A percentile compares a stretch with the other conserved stretches of the same genome.
phyloP scores from a whole-genome alignment of 2,329 filamentous ascomycete genomes.

The Microdochium trichocladiopsis region DNA sequence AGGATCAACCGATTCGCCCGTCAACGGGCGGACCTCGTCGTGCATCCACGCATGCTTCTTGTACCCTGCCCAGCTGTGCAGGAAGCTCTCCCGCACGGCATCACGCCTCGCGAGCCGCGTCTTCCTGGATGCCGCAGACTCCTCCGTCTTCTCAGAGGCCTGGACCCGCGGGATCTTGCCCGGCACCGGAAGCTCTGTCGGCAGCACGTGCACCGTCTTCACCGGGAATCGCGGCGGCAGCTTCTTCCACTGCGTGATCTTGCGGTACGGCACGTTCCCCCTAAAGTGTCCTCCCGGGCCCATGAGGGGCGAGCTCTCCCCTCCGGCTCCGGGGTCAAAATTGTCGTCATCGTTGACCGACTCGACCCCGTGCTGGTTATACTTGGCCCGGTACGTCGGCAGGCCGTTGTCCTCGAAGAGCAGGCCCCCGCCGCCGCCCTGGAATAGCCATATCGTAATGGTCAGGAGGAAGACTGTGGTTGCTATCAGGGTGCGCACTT shows the following conservation, averaged over 20 bases:
- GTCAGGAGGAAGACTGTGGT: background rate
- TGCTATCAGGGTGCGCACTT: background rate
- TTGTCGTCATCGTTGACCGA: background rate
- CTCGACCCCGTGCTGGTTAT: background rate
- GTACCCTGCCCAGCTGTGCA: constrained; percentile 53
- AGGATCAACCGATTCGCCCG: constrained; percentile 42
- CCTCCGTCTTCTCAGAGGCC: constrained; percentile 36
- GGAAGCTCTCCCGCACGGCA: constrained; percentile 42
- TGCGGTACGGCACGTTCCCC: background rate
- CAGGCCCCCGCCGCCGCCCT: background rate
- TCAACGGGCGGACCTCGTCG: constrained; percentile 55
- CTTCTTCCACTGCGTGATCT: constrained; percentile 18
- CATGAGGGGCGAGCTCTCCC: background rate
- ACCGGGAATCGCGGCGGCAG: constrained; percentile 26
- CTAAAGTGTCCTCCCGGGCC: background rate
- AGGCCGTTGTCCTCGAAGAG: background rate
- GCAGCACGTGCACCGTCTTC: constrained; percentile 22
- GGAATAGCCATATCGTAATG: background rate
- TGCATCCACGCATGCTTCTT: constrained; percentile 55
- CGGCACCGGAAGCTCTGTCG: constrained; percentile 28
- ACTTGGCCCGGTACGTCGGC: background rate
- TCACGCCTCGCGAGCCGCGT: constrained; percentile 29
- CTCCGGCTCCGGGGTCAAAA: too few relatives aligned
- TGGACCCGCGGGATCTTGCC: constrained; percentile 51
- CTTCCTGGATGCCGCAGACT: constrained; percentile 24